A percentile compares a stretch with the other conserved stretches of the same genome.
phyloP scores from a whole-genome alignment of 1,284 basidiomycete genomes.

The Crepidotus sp. region DNA sequence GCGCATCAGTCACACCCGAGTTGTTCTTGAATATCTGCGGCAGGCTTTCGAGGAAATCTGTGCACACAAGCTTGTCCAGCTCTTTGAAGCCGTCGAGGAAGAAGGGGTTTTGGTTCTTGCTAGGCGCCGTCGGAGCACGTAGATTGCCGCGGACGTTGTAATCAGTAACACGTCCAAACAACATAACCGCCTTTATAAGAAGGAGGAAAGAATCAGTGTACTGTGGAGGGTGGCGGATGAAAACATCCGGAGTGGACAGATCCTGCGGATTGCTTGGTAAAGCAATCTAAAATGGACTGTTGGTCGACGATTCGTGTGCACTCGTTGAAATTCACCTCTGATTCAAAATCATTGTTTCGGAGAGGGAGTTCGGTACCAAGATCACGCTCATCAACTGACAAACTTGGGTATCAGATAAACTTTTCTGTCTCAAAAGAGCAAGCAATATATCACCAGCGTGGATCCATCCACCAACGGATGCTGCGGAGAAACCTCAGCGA shows the following conservation, averaged over 20 bases:
- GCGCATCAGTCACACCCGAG: constrained; percentile 46
- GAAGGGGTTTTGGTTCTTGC: constrained; percentile 62
- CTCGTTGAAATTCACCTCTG: constrained; percentile 41
- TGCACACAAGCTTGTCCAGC: constrained; percentile 57
- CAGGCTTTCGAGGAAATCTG: constrained; percentile 58
- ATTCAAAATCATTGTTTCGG: constrained; percentile 63
- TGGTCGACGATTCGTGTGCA: constrained; percentile 4
- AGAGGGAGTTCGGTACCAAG: constrained; percentile 74
- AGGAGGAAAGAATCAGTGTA: constrained; percentile 75
- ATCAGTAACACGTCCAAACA: constrained; percentile 76
- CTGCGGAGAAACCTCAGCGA: constrained; percentile 3
- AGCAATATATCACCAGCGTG: constrained; percentile 36
- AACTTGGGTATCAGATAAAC: background rate
- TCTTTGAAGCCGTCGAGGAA: constrained; percentile 52
- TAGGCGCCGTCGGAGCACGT: constrained; percentile 47
- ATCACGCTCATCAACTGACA: constrained; percentile 60
- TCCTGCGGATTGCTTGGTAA: constrained; percentile 66
- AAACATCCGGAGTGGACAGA: constrained; percentile 51
- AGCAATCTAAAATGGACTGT: constrained; percentile 31
- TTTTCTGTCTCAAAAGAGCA: background rate
- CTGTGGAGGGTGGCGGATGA: constrained; percentile 56
- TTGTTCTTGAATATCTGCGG: constrained; percentile 59
- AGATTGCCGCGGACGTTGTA: constrained; percentile 68
- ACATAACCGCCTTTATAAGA: constrained; percentile 70
- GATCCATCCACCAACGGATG: constrained; percentile 82